Conservation (phyloP, 2,329 filamentous ascomycete genomes). For the Rutstroemia sp. region DNA sequence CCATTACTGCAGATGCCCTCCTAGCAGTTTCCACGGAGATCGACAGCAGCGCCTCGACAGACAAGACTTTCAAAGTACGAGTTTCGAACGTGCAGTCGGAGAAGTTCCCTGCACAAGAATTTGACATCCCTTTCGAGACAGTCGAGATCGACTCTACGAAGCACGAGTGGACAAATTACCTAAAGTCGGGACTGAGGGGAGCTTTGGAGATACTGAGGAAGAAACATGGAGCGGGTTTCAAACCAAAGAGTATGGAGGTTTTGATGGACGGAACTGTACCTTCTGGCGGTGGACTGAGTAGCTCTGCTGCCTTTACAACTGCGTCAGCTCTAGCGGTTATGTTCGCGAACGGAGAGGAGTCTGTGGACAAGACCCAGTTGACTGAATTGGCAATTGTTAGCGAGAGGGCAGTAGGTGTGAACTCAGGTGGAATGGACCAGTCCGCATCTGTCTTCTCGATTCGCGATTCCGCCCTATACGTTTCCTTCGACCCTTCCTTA, state of each 20-base stretch:
- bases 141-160: slow-evolving; percentile 78
- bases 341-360: slow-evolving; percentile 69
- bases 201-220: slow-evolving; percentile 71
- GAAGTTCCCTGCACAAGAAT: slow-evolving; percentile 70
- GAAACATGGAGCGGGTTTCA: slow-evolving; percentile 52
- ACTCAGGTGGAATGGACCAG: slow-evolving; percentile 98
- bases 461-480: slow-evolving; percentile 78
- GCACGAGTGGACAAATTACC: slow-evolving; percentile 98
- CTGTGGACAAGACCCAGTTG: slow-evolving; percentile 83
- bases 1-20: slow-evolving; percentile 83
- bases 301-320: slow-evolving; percentile 89
- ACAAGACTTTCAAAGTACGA: slow-evolving; percentile 58
- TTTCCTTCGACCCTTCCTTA: slow-evolving; percentile 78
- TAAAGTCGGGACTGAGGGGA: slow-evolving; percentile 82
- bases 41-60: slow-evolving; percentile 33
- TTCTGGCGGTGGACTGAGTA: slow-evolving; percentile 84
- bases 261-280: slow-evolving; percentile 89
- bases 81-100: slow-evolving; percentile 71
- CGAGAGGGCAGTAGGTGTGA: slow-evolving; percentile 89
- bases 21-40: slow-evolving; percentile 62
- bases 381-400: slow-evolving; percentile 92
- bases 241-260: slow-evolving; percentile 73
- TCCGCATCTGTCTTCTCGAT: slow-evolving; percentile 90
- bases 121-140: slow-evolving; percentile 56
- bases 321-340: slow-evolving; percentile 83